These are phyloP conservation scores for Suillus tomentosus DNA, from an alignment of 768 basidiomycete species.

Conservation along the genomic window DNA sequence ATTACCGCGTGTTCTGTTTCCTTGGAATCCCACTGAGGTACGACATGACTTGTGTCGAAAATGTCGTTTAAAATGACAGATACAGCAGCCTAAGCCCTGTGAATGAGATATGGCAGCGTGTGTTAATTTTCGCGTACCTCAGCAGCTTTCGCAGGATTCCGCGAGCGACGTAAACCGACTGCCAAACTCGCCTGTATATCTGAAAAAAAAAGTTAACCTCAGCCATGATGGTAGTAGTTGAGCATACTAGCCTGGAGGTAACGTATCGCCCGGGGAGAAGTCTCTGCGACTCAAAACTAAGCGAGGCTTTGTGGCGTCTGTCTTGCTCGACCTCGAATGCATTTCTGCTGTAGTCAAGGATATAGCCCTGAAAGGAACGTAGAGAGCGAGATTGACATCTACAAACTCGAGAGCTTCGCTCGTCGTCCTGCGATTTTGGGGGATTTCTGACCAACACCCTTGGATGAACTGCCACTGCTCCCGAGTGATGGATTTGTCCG, in stretches of 20 bases:
- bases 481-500: background rate
- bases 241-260: background rate
- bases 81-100: constrained; percentile 1
- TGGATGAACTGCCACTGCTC: constrained; percentile 11
- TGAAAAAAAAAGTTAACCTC: background rate
- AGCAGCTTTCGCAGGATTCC: constrained; percentile 1
- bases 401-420: constrained; percentile 7
- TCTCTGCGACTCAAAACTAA: constrained; percentile 1
- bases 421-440: background rate
- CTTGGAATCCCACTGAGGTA: constrained; percentile 9
- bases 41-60: constrained; percentile 4
- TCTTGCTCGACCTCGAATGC: constrained; percentile 7
- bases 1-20: constrained; percentile 3
- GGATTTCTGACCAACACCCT: constrained; percentile 19
- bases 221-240: no score
- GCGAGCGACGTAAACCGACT: constrained; percentile 4
- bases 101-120: background rate
- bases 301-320: background rate
- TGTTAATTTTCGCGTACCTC: background rate
- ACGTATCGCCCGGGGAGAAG: background rate
- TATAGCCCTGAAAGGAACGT: background rate
- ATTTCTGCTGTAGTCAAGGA: background rate
- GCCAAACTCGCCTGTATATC: constrained; percentile 7
- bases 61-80: constrained; percentile 9
- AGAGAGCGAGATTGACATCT: constrained; percentile 8